Base-by-base conservation (phyloP, 2,329 filamentous ascomycete genomes). In the Cytospora leucostoma region DNA sequence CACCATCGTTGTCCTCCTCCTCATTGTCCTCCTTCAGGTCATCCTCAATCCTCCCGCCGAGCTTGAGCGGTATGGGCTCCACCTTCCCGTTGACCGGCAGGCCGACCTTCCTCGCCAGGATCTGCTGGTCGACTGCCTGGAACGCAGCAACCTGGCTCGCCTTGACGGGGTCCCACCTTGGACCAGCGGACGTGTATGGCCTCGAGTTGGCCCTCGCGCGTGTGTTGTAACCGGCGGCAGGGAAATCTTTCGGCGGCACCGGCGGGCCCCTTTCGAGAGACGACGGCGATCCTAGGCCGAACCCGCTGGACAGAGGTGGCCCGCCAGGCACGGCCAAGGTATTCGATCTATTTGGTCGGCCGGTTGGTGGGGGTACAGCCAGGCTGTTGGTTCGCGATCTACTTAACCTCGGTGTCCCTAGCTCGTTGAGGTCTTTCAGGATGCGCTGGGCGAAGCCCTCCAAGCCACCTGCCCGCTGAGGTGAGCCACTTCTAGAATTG, bases 401-500 rank as follows among this genome's bases (percentile, higher is more conserved):
- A 1, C 70, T 74, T 2, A 81, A 76, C 12, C 82, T 84, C 1
- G 84, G 83, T 1, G 82, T 83, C 51, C 83, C 78, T 13, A 87
- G 70, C 65, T 89, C 86, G 0, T 84, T 84, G 11, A 89, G 75
- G 65, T 89, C 86, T 0, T 84, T 84, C 8, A 89, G 75, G 17
- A 89, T 79, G 7, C 86, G 83, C 70, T 88, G 86, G 0, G 86
- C 86, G 44, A 89, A 81, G 0, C 84, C 82, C 67, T 88, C 86
- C 3, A 89, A 74, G 0, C 80, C 82, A 1, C 82, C 84, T 7
- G 82, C 80, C 11, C 82, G 77, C 17, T 80, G 77, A 0, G 85
- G 84, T 0, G 86, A 87, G 10, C 73, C 73, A 32, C 78, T 78
- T 5, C 82, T 79, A 1, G 77, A 75, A 27, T 79, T 80, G 37